Conservation (phyloP, 2,329 filamentous ascomycete genomes). For the Cladosporium cucumerinum region DNA sequence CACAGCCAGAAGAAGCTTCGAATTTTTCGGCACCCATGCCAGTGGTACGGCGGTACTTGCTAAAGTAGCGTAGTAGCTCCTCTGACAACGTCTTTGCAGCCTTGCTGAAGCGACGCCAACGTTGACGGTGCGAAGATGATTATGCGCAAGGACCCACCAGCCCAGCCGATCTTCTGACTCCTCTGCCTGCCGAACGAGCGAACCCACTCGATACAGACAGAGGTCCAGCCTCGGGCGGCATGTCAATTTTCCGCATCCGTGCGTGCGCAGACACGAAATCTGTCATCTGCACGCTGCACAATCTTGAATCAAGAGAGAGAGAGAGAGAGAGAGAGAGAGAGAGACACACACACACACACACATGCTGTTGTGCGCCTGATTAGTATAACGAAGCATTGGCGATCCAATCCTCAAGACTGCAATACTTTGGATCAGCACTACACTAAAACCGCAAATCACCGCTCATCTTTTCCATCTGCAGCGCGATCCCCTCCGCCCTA, state of each 20-base stretch:
- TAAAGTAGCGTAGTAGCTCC: neutral
- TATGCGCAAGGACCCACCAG: neutral
- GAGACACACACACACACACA: neutral
- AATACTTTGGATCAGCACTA: neutral
- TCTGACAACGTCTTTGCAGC: neutral
- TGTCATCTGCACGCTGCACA: neutral
- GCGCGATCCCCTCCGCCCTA: neutral
- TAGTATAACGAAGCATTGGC: neutral
- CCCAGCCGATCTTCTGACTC: conserved; percentile 1
- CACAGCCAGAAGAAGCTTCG: conserved; percentile 6
- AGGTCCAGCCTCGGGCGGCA: conserved; percentile 3
- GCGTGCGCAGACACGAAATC: neutral
- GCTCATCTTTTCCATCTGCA: conserved; percentile 3
- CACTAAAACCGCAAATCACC: conserved; percentile 2
- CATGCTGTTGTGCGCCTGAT: neutral
- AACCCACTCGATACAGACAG: neutral
- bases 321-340: no score
- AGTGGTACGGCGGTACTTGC: conserved; percentile 11
- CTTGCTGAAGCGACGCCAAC: neutral
- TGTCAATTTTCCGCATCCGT: neutral
- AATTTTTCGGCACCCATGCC: conserved; percentile 10
- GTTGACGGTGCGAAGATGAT: neutral
- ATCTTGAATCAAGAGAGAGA: no score
- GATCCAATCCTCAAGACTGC: neutral
- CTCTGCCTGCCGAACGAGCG: neutral